phyloP scores from a whole-genome alignment of 148 eudicot species.

The Chenopodium formosanum region DNA sequence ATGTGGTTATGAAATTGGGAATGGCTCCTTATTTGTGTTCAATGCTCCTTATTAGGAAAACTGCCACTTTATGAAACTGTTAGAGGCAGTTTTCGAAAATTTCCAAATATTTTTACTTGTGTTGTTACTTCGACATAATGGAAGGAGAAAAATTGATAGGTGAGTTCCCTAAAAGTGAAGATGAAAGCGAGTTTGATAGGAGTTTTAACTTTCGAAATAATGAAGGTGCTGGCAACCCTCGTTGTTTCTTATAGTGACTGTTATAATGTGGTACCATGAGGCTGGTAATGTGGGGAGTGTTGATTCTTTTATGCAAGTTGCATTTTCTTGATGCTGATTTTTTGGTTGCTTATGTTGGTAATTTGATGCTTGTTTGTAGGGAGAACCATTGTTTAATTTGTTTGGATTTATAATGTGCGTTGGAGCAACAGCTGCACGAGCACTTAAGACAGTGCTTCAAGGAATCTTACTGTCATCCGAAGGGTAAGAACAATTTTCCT shows the following conservation, averaged over 20 bases:
- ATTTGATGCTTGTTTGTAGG: conserved; percentile 41
- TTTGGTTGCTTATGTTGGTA: conserved; percentile 19
- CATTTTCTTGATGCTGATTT: background rate
- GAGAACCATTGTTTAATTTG: conserved; percentile 87
- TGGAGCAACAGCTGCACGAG: conserved; percentile 96
- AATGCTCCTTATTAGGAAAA: too few species aligned
- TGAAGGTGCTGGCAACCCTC: too few species aligned
- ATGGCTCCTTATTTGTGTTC: too few species aligned
- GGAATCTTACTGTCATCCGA: conserved; percentile 92
- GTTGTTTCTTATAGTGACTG: background rate
- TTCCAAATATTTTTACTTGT: background rate
- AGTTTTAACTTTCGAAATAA: background rate
- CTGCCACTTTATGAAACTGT: too few species aligned
- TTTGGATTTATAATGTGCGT: conserved; percentile 88
- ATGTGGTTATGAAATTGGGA: too few species aligned
- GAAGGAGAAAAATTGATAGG: background rate
- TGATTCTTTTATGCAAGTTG: background rate
- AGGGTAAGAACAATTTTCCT: conserved; percentile 45
- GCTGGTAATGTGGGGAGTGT: background rate
- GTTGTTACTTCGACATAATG: background rate
- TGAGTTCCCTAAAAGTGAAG: background rate
- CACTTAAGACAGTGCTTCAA: conserved; percentile 77
- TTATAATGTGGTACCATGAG: background rate
- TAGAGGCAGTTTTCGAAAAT: background rate
- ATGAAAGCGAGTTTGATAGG: background rate